Evolutionary conservation across 495 filamentous ascomycete species (phyloP).

Genomic region (Aspergillus affinis): DNA sequence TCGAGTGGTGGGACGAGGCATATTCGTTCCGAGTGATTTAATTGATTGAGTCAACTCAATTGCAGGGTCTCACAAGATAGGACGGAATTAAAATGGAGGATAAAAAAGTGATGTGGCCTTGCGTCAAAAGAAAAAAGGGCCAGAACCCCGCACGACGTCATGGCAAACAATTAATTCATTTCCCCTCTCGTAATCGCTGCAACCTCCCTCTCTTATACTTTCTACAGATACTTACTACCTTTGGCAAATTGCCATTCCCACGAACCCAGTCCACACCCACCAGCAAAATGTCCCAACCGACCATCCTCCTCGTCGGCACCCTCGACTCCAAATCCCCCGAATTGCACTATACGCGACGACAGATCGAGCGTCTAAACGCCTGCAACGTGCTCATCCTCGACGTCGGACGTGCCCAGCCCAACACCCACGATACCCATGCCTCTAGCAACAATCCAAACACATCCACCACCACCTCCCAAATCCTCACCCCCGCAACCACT

Average conservation of each 20-base stretch:
- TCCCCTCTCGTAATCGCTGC: neutral
- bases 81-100: neutral
- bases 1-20: conserved; percentile 47
- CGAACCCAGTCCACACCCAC: no score
- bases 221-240: neutral
- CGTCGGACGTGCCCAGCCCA: conserved; percentile 49
- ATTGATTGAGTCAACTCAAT: neutral
- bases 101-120: neutral
- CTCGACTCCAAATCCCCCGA: conserved; percentile 67
- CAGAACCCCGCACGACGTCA: neutral
- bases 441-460: neutral
- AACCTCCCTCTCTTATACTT: neutral
- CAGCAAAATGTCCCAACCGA: conserved; percentile 17
- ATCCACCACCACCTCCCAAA: conserved; percentile 28
- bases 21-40: conserved; percentile 13
- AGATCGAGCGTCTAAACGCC: conserved; percentile 33
- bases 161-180: neutral
- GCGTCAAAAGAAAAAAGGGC: neutral
- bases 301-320: conserved; percentile 63
- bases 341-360: conserved; percentile 54
- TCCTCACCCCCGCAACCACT: conserved; percentile 22
- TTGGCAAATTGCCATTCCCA: no score
- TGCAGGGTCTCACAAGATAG: neutral
- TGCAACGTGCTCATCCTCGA: conserved; percentile 54
- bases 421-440: conserved; percentile 39